Base-by-base conservation (phyloP, 768 basidiomycete genomes). In the Lactifluus subvellereus region DNA sequence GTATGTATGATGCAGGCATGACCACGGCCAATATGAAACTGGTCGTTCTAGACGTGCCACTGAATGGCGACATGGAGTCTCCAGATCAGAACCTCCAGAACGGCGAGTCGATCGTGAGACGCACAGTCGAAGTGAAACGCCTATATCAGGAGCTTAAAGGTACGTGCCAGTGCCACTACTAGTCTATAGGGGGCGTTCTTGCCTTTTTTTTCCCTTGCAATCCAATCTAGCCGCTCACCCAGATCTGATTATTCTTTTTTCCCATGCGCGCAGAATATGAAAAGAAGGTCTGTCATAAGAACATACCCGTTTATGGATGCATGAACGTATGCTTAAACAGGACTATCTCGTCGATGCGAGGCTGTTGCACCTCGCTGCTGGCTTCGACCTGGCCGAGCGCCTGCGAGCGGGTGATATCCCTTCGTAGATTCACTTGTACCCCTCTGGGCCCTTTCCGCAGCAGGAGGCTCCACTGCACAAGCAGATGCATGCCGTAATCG, bases 11-110 rank as follows among this genome's bases (percentile, higher is more conserved):
- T 20, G 16, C 20, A 91, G 94, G 95, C 10, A 94, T 98, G 94
- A 89, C 91, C 20, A 93, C 86, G 49, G 90, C 95, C 13, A 96
- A 90, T 71, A 95, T 95, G 91, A 87, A 91, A 69, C 82, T 97
- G 22, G 85, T 92, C 52, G 79, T 87, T 18, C 77, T 95, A 33
- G 79, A 81, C 62, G 88, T 93, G 49, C 72, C 77, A 38, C 77
- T 98, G 59, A 77, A 82, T n/a, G 84, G 83, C 64, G 73, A 81
- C 68, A 75, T 96, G 65, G 82, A 87, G 65, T 79, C 78, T 16
- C 93, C 93, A 0, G 75, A 80, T 11, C 85, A 90, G 59, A 83
- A 89, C 60, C 85, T 94, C 1, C 93, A 96, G 18, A 77, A 79
- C n/a, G 94, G 93, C 10, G 94, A 98, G 74, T 84, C 86, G 65